Evolutionary conservation across 2,329 filamentous ascomycete species (phyloP).

Genomic region (Verticillium albo-atrum): DNA sequence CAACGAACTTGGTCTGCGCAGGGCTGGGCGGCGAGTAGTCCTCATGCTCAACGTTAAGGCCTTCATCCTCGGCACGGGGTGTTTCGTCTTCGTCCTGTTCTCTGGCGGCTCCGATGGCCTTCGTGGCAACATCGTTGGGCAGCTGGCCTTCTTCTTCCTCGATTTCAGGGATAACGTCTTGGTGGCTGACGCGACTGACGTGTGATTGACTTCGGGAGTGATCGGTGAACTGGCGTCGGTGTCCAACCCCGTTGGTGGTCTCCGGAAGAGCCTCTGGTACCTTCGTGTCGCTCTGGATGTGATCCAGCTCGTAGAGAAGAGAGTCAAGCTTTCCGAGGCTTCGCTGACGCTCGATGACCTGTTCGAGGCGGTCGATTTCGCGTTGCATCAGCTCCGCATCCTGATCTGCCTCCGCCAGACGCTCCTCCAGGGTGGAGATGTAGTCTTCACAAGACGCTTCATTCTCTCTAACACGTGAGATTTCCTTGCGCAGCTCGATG

Average conservation of each 20-base stretch:
- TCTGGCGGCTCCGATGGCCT: background rate
- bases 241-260: conserved; percentile 33
- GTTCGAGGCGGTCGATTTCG: conserved; percentile 89
- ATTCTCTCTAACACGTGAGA: conserved; percentile 81
- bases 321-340: conserved; percentile 94
- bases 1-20: conserved; percentile 79
- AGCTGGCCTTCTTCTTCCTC: conserved; percentile 35
- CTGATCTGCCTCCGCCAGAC: conserved; percentile 91
- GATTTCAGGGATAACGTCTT: conserved; percentile 50
- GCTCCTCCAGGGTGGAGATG: conserved; percentile 93
- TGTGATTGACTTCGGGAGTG: conserved; percentile 52
- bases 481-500: conserved; percentile 83
- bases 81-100: background rate
- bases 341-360: conserved; percentile 90
- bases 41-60: conserved; percentile 2
- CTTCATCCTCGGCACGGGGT: conserved; percentile 7
- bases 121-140: conserved; percentile 9
- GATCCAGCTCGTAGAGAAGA: conserved; percentile 83
- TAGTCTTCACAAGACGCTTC: conserved; percentile 92
- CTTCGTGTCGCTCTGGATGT: conserved; percentile 59
- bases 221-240: conserved; percentile 40
- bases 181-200: conserved; percentile 48
- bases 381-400: conserved; percentile 96
- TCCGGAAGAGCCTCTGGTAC: conserved; percentile 30
- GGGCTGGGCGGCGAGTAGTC: conserved; percentile 59